Conservation (phyloP, 345 rosid genomes). For the Atalantia buxifolia region DNA sequence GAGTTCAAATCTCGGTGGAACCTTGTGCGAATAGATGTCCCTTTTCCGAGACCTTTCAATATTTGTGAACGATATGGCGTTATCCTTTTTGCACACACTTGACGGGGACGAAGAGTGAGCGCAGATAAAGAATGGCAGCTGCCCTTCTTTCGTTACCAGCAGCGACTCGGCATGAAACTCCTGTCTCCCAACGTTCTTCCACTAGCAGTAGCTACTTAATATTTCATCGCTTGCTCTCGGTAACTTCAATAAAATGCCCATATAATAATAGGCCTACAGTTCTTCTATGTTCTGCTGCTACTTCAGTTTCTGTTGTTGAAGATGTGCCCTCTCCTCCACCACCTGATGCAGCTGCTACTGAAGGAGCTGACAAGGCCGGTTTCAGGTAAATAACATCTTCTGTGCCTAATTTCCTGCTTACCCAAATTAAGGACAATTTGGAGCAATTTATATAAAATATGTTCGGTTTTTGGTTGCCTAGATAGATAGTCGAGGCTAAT, state of each 20-base stretch:
- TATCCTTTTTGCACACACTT: background rate
- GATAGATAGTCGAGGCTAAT: background rate
- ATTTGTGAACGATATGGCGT: background rate
- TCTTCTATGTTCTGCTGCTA: constrained; percentile 34
- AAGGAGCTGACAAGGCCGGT: constrained; percentile 26
- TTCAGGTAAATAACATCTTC: constrained; percentile 31
- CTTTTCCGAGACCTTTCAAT: background rate
- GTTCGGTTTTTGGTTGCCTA: background rate
- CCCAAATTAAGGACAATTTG: background rate
- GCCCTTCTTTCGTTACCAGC: constrained; percentile 37
- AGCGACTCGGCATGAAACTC: constrained; percentile 14
- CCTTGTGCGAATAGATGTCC: constrained; percentile 19
- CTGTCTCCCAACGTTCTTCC: constrained; percentile 22
- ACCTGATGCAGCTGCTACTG: constrained; percentile 18
- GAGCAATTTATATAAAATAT: background rate
- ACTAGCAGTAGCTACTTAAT: background rate
- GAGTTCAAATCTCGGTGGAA: constrained; percentile 99
- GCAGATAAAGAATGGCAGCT: constrained; percentile 34
- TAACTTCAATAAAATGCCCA: constrained; percentile 21
- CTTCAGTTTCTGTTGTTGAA: constrained; percentile 35
- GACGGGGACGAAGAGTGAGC: background rate
- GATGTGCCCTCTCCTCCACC: constrained; percentile 29
- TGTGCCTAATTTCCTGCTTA: background rate
- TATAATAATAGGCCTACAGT: constrained; percentile 24
- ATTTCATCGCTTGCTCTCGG: constrained; percentile 19